phyloP scores from a whole-genome alignment of 169 alveolate species.

The Eimeria falciformis region DNA sequence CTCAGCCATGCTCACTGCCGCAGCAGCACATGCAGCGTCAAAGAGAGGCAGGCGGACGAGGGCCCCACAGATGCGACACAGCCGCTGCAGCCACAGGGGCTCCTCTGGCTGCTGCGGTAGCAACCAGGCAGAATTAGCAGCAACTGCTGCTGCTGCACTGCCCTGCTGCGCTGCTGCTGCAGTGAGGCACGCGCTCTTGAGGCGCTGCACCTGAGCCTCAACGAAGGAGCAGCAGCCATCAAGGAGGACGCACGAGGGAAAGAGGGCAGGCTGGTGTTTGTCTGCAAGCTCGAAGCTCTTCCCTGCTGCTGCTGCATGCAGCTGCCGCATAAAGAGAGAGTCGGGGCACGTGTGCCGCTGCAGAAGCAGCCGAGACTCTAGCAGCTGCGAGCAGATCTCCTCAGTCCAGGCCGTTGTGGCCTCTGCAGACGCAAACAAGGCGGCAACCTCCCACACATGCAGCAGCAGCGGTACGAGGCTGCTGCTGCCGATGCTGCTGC shows the following conservation, averaged over 20 bases:
- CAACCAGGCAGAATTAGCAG: conserved; percentile 21
- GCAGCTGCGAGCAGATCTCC: conserved; percentile 21
- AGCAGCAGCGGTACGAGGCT: neutral
- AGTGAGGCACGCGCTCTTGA: conserved; percentile 68
- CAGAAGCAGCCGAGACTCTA: conserved; percentile 40
- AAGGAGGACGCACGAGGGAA: conserved; percentile 49
- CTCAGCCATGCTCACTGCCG: neutral
- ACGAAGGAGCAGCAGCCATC: conserved; percentile 61
- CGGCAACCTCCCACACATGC: neutral
- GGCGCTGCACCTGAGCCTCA: conserved; percentile 68
- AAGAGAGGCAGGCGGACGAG: neutral
- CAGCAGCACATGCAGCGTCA: conserved; percentile 44
- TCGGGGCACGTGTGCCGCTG: conserved; percentile 1
- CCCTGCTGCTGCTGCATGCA: conserved; percentile 47
- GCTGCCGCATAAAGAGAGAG: conserved; percentile 21
- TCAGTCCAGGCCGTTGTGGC: conserved; percentile 35
- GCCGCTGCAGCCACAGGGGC: conserved; percentile 21
- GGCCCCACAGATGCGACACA: conserved; percentile 12
- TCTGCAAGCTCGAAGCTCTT: neutral
- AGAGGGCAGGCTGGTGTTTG: conserved; percentile 66
- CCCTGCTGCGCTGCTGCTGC: conserved; percentile 64
- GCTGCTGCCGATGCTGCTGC: conserved; percentile 19
- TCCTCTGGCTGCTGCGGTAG: conserved; percentile 39
- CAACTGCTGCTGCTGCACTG: conserved; percentile 35
- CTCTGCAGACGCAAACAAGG: conserved; percentile 8